Conservation (phyloP, 805 yeast genomes). For the Starmerella stigmatis region DNA sequence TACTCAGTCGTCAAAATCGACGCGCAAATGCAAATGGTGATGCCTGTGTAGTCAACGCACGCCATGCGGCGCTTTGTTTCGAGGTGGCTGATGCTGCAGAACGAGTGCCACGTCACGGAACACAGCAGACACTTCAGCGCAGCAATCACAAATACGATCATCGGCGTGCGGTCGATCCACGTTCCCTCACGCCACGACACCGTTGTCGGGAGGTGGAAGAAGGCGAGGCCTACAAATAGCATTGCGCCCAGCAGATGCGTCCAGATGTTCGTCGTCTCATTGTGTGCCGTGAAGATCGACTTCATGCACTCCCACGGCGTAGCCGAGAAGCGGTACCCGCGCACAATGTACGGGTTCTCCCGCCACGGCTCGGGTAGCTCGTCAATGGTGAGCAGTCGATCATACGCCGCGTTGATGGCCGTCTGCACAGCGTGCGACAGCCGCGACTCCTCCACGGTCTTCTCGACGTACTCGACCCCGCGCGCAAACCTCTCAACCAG, state of each 20-base stretch:
- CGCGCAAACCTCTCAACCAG: slow-evolving; percentile 24
- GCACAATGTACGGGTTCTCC: slow-evolving; percentile 73
- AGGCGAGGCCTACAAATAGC: slow-evolving; percentile 44
- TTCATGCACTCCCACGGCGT: slow-evolving; percentile 49
- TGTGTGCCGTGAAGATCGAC: slow-evolving; percentile 58
- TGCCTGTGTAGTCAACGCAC: slow-evolving; percentile 91
- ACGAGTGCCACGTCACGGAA: slow-evolving; percentile 86
- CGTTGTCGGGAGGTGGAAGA: slow-evolving; percentile 55
- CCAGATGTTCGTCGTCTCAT: slow-evolving; percentile 91
- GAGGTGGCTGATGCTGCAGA: slow-evolving; percentile 61
- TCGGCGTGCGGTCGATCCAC: slow-evolving; percentile 41
- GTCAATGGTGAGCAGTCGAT: slow-evolving; percentile 58
- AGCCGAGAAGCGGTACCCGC: slow-evolving; percentile 76
- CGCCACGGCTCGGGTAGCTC: slow-evolving; percentile 90
- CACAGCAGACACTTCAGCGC: slow-evolving; percentile 67
- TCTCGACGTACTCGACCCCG: slow-evolving; percentile 31
- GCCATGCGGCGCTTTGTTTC: slow-evolving; percentile 63
- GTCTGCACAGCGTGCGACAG: slow-evolving; percentile 22
- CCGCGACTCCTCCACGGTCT: slow-evolving; percentile 29
- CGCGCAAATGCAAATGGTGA: slow-evolving; percentile 79
- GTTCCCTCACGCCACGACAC: slow-evolving; percentile 37
- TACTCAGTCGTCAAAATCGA: slow-evolving; percentile 82
- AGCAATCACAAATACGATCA: slow-evolving; percentile 57
- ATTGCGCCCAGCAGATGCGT: slow-evolving; percentile 68
- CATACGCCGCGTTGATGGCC: slow-evolving; percentile 25